phyloP scores from a whole-genome alignment of 2,329 filamentous ascomycete genomes.

The Scedosporium apiospermum region DNA sequence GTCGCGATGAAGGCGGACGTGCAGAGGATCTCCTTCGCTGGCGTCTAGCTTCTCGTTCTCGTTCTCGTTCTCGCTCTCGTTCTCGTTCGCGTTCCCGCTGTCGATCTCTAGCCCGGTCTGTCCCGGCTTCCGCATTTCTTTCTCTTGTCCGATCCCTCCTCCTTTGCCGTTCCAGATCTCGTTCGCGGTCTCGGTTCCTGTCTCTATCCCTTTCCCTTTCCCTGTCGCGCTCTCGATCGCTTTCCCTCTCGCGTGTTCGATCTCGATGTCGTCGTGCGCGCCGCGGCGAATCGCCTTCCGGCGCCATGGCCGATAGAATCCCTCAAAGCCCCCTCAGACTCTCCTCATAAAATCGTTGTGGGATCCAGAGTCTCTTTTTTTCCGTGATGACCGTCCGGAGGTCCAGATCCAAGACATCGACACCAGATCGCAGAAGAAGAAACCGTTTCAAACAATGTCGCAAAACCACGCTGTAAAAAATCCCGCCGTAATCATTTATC shows the following conservation, averaged over 20 bases:
- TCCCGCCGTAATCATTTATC: background rate
- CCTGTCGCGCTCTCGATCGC: conserved; percentile 2
- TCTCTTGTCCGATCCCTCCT: conserved; percentile 3
- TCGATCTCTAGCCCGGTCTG: background rate
- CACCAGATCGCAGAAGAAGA: background rate
- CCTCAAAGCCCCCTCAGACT: background rate
- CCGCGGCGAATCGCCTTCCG: conserved; percentile 2
- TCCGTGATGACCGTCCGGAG: background rate
- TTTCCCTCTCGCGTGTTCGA: conserved; percentile 8
- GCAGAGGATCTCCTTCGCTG: conserved; percentile 5
- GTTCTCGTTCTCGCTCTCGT: background rate
- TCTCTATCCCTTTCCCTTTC: conserved; percentile 3
- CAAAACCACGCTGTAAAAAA: background rate
- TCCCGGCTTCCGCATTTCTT: background rate
- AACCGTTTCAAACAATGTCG: background rate
- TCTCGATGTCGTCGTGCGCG: conserved; percentile 7
- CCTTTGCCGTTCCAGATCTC: background rate
- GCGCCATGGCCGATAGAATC: background rate
- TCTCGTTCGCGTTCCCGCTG: background rate
- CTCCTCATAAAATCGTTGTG: background rate
- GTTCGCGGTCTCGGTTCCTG: background rate
- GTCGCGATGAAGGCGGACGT: background rate
- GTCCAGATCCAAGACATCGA: background rate
- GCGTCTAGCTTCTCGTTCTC: background rate
- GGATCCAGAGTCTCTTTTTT: too few species aligned